Conservation (phyloP, 768 basidiomycete genomes). For the Psilocybe subaeruginosa region DNA sequence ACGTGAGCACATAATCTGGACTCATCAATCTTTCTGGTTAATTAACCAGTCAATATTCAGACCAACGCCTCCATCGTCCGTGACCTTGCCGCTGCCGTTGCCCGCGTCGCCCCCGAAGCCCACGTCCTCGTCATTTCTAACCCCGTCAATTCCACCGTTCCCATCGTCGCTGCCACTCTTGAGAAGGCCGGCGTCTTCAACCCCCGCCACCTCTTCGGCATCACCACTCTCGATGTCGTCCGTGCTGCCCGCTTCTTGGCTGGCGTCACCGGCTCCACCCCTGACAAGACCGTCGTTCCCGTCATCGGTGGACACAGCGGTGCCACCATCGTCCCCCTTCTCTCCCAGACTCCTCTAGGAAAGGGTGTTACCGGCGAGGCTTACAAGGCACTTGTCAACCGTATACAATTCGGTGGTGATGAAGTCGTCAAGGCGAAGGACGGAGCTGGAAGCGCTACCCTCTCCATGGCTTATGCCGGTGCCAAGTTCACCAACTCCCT, state of each 20-base stretch:
- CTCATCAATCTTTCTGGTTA: neutral
- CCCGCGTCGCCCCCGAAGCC: conserved; percentile 87
- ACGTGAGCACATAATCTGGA: conserved; percentile 52
- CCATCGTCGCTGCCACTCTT: conserved; percentile 92
- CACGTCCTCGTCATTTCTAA: conserved; percentile 97
- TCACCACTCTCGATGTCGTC: conserved; percentile 98
- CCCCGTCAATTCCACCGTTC: conserved; percentile 98
- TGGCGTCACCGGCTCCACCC: conserved; percentile 65
- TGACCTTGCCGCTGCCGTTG: conserved; percentile 89
- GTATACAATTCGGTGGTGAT: conserved; percentile 98
- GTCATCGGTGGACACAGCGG: conserved; percentile 97
- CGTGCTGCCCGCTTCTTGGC: conserved; percentile 91
- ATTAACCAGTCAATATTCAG: conserved; percentile 38
- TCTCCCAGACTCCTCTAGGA: conserved; percentile 79
- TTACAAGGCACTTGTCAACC: conserved; percentile 80
- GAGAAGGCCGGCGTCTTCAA: conserved; percentile 93
- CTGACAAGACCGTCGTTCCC: conserved; percentile 70
- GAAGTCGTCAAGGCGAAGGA: conserved; percentile 99
- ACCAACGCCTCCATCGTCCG: conserved; percentile 98
- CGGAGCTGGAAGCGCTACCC: conserved; percentile 90
- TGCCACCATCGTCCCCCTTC: conserved; percentile 95
- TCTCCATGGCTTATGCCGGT: conserved; percentile 95
- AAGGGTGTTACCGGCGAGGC: conserved; percentile 75
- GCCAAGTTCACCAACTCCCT: conserved; percentile 87
- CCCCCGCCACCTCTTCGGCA: conserved; percentile 88